Conservation (phyloP, 257 asterid genomes). For the Solanum chmielewskii region DNA sequence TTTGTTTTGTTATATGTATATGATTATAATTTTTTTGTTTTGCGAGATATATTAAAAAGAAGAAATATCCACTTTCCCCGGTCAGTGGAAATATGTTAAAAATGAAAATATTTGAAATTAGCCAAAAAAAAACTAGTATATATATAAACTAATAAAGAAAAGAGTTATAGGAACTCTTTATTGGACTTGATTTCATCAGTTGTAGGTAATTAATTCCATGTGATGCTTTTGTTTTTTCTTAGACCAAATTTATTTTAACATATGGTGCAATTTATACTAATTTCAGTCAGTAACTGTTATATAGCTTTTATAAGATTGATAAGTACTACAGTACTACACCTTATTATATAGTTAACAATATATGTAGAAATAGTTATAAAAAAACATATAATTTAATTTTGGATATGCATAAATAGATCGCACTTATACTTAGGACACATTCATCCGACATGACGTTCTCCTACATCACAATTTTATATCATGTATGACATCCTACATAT, state of each 20-base stretch:
- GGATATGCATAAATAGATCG: fast-evolving
- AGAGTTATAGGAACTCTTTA: neutral
- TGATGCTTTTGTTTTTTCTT: neutral
- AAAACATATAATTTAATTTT: too few relatives aligned
- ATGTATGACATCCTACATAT: fast-evolving
- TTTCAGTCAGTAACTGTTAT: neutral
- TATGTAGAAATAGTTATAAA: neutral
- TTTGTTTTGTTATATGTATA: neutral
- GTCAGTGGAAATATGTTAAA: neutral
- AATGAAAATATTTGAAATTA: neutral
- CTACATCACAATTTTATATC: too few relatives aligned
- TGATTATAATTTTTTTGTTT: neutral
- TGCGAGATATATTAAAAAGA: neutral
- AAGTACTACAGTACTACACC: neutral
- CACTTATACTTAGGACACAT: neutral
- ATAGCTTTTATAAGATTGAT: neutral
- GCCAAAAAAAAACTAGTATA: neutral
- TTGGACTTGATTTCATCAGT: neutral
- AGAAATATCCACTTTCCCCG: neutral
- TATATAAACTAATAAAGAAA: neutral
- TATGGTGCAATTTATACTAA: neutral
- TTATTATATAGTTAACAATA: neutral
- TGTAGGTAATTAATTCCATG: neutral
- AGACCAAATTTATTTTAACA: neutral
- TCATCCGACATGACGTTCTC: neutral